phyloP scores from a whole-genome alignment of 768 basidiomycete species.

The Lepiota subincarnata region DNA sequence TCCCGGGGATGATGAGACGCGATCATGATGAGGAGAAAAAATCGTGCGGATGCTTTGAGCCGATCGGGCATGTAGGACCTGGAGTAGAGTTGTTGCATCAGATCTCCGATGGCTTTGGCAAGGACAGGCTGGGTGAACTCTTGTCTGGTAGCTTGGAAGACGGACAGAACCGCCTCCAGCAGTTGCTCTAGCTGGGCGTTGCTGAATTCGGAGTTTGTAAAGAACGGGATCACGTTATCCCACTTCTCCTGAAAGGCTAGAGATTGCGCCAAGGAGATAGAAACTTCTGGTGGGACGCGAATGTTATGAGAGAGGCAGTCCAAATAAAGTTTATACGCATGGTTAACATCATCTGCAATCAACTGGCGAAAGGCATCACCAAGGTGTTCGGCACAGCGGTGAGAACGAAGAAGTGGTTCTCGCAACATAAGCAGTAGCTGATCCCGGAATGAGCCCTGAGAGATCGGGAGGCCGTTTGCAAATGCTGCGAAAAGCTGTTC shows the following conservation, averaged over 20 bases:
- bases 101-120: conserved; percentile 30
- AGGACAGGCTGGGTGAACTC: conserved; percentile 24
- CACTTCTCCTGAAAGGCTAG: conserved; percentile 26
- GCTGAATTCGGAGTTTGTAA: conserved; percentile 28
- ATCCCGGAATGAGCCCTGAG: conserved; percentile 23
- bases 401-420: neutral
- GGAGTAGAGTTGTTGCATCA: conserved; percentile 32
- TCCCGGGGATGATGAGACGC: conserved; percentile 30
- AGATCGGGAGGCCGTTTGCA: conserved; percentile 24
- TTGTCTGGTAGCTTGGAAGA: conserved; percentile 30
- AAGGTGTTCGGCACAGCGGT: neutral
- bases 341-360: conserved; percentile 23
- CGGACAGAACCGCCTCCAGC: conserved; percentile 32
- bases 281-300: conserved; percentile 18
- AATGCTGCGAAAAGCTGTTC: conserved; percentile 33
- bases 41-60: conserved; percentile 44
- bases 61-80: conserved; percentile 24
- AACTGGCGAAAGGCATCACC: conserved; percentile 17
- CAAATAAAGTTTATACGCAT: conserved; percentile 31
- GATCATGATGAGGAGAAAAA: conserved; percentile 38
- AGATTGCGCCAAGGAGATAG: conserved; percentile 27
- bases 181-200: conserved; percentile 30
- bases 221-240: conserved; percentile 29
- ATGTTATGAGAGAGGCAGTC: conserved; percentile 22
- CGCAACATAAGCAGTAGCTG: conserved; percentile 16